Base-by-base conservation (phyloP, 1,284 basidiomycete species). In the Bondarzewia mesenterica region DNA sequence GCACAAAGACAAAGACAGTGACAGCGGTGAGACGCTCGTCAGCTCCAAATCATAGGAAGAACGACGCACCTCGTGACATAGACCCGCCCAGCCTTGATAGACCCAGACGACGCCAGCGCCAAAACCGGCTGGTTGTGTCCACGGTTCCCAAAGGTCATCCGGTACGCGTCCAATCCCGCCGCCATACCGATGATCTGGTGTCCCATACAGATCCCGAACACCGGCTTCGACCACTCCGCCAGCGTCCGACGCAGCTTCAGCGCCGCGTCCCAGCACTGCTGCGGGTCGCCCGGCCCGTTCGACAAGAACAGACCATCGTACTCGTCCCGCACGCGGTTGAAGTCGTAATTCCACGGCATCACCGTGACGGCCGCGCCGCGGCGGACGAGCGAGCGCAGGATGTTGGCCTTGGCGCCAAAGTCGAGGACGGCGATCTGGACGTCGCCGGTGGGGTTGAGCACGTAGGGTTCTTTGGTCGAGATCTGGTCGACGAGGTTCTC, bases 101-200 rank as follows among this genome's bases (percentile, higher is more conserved):
- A 92, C 4, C 94, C 93, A 7, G 89, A 81, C 35, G 82, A 85
- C 29, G 92, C 90, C 47, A 98, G 76, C 21, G 95, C 95, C 29
- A 99, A 78, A 15, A 99, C 95, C 37, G 95, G 95, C 67, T 99
- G 95, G 66, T 99, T 99, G 69, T 99, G 96, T n/a, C 95, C 95
- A 59, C 95, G 88, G 68, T 99, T 98, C 23, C 95, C 94, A 62
- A 98, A 98, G 18, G 85, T 91, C 93, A 96, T 96, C 27, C 93
- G 80, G 67, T 98, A 98, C 6, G 94, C 92, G 60, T 97, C 93
- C 52, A 98, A 70, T 39, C 96, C 96, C 18, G 93, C 94, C 15
- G 95, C 95, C 72, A 99, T 88, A 44, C 96, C 95, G 58, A 99
- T 90, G 58, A 99, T 80, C 67, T 96, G 93, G 65, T 96, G 91